Evolutionary conservation across 495 filamentous ascomycete genomes (phyloP).

Genomic region (Extremus antarcticus): DNA sequence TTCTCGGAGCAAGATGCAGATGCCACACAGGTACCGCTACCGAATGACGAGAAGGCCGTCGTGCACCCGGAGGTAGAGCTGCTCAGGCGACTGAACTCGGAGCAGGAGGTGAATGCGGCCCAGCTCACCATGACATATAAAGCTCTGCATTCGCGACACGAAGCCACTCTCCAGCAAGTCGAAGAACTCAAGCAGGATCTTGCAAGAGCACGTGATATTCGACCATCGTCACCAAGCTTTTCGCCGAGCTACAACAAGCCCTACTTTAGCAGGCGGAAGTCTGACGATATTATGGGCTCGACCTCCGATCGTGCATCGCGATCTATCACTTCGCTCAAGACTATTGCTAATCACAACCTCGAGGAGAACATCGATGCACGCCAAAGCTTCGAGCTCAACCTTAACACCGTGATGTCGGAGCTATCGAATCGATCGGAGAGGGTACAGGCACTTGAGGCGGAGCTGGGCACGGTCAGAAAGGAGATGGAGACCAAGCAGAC

Average conservation of each 20-base stretch:
- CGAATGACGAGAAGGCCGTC: constrained; percentile 4
- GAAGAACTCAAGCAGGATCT: constrained; percentile 82
- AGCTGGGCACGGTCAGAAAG: constrained; percentile 71
- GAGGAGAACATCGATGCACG: constrained; percentile 69
- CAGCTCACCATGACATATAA: constrained; percentile 67
- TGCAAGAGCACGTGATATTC: constrained; percentile 48
- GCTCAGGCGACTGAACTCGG: constrained; percentile 55
- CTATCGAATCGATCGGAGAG: constrained; percentile 76
- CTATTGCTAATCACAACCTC: constrained; percentile 77
- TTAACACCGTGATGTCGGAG: constrained; percentile 89
- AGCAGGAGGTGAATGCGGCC: constrained; percentile 64
- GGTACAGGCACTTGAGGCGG: constrained; percentile 77
- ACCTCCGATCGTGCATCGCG: constrained; percentile 89
- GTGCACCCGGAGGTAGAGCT: constrained; percentile 55
- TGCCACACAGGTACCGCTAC: not conserved
- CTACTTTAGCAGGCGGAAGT: constrained; percentile 85
- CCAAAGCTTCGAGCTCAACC: constrained; percentile 85
- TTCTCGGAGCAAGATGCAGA: not conserved
- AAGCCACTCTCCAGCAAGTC: constrained; percentile 69
- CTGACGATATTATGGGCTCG: constrained; percentile 77
- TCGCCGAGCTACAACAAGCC: constrained; percentile 43
- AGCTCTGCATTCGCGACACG: constrained; percentile 69
- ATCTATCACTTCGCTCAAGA: constrained; percentile 79
- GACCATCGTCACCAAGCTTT: constrained; percentile 41
- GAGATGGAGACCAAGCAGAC: constrained; percentile 94